Evolutionary conservation across 345 rosid species (phyloP), one percentile per base, ranked within the genome.

Genomic region (Rhizophora apiculata): DNA sequence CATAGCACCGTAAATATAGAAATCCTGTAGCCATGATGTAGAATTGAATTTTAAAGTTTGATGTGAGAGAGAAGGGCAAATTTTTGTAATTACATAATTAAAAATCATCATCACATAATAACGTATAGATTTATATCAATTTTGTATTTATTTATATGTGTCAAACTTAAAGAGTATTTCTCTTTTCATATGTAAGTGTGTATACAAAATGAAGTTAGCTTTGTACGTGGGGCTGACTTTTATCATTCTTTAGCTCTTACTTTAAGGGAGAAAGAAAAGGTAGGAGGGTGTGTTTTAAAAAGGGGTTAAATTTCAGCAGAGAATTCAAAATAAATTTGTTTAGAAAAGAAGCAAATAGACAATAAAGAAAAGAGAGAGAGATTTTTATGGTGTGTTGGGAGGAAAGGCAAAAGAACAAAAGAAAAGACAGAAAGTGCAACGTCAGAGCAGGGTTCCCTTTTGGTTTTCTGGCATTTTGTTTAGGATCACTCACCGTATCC

Each of bases 361-460:
- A 73, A 67, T 69, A 81, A 76, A 68, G 63, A 81, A 78, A 79
- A 69, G 65, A 39, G 9, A 24, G 24, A 62, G 37, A 78, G 61
- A 64, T 79, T 70, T 77, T 78, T 60, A 32, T 72, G 67, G 82
- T n/a, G 46, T 60, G 72, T 19, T 57, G 69, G 79, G 64, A 76
- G 78, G 48, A 39, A 11, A 39, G 18, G 49, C 49, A 75, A 77
- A 78, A 72, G 74, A 80, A 74, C 79, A 83, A 72, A 75, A 76
- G 88, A 86, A 87, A 86, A 82, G 92, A 88, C 89, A 88, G 89
- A 91, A 86, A 86, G 87, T 74, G 77, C 82, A 76, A 86, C 84
- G 81, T 78, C 87, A 88, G 82, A 75, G 73, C 77, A 81, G 83
- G 83, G 81, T 77, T 76, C 60, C 72, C 54, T 58, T 74, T 49